Evolutionary conservation across 1,284 basidiomycete genomes (phyloP).

Genomic region (Papiliotrema fonsecae): DNA sequence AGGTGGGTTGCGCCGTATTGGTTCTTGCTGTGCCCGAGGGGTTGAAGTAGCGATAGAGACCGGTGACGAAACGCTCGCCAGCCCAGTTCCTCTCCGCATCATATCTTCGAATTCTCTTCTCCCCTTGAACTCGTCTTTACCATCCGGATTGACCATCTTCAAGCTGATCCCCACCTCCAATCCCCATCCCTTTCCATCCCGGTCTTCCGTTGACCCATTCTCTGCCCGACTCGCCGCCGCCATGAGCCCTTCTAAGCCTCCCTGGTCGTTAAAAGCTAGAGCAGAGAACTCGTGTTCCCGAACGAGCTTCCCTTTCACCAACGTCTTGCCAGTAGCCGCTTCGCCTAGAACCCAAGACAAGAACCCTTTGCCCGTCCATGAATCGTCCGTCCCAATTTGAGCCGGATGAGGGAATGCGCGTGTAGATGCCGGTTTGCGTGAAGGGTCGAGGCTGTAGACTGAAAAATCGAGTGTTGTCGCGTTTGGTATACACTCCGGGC

Average conservation of each 20-base stretch:
- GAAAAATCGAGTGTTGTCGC: constrained; percentile 34
- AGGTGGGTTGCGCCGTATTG: constrained; percentile 2
- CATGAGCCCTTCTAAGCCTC: constrained; percentile 40
- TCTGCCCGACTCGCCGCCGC: constrained; percentile 14
- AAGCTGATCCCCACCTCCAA: constrained; percentile 39
- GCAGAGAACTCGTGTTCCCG: constrained; percentile 38
- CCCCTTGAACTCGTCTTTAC: constrained; percentile 31
- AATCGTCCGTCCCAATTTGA: constrained; percentile 4
- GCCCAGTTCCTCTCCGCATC: constrained; percentile 18
- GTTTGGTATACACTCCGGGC: constrained; percentile 42
- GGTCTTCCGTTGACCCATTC: constrained; percentile 12
- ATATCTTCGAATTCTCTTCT: constrained; percentile 37
- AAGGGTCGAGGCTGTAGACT: constrained; percentile 43
- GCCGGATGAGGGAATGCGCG: constrained; percentile 14
- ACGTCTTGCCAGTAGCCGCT: constrained; percentile 21
- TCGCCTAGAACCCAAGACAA: constrained; percentile 40
- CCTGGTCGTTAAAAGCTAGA: constrained; percentile 23
- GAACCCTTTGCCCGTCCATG: constrained; percentile 42
- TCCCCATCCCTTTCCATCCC: constrained; percentile 41
- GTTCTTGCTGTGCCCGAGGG: neutral
- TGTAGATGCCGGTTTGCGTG: constrained; percentile 4
- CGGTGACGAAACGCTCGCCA: neutral
- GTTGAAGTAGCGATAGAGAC: neutral
- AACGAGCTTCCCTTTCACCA: constrained; percentile 34
- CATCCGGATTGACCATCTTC: constrained; percentile 37